phyloP scores from a whole-genome alignment of 345 rosid genomes.

The Populus ilicifolia region DNA sequence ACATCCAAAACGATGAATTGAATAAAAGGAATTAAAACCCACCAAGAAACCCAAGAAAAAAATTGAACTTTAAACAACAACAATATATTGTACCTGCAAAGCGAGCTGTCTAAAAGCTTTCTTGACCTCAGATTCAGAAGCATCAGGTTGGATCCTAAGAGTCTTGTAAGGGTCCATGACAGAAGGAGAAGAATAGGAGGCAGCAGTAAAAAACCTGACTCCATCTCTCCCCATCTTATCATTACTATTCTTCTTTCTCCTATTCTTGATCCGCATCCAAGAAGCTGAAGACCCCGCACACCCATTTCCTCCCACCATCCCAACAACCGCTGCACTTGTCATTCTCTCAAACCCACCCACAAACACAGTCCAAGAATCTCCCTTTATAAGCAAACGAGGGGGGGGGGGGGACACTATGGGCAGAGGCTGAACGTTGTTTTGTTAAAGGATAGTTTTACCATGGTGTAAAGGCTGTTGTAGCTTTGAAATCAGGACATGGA shows the following conservation, averaged over 20 bases:
- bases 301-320: slow-evolving; percentile 45
- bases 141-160: slow-evolving; percentile 63
- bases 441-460: not conserved
- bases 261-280: slow-evolving; percentile 37
- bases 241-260: slow-evolving; percentile 35
- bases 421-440: not conserved
- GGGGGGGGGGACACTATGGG: not conserved
- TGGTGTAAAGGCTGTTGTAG: not conserved
- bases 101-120: slow-evolving; percentile 85
- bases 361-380: not conserved
- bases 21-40: no score
- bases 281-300: slow-evolving; percentile 39
- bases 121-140: slow-evolving; percentile 83
- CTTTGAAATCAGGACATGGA: not conserved
- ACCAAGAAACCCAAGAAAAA: not conserved
- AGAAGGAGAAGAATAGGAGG: slow-evolving; percentile 39
- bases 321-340: slow-evolving; percentile 21
- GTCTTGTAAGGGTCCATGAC: slow-evolving; percentile 66
- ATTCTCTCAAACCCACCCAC: not conserved
- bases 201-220: slow-evolving; percentile 27
- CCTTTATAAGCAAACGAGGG: not conserved
- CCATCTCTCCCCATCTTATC: slow-evolving; percentile 26
- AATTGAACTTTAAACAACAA: not conserved
- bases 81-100: slow-evolving; percentile 44
- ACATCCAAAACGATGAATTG: not conserved